Evolutionary conservation across 1,139 yeast genomes (phyloP), one percentile per base, ranked within the genome.

Genomic region (Scheffersomyces cryptocercus): DNA sequence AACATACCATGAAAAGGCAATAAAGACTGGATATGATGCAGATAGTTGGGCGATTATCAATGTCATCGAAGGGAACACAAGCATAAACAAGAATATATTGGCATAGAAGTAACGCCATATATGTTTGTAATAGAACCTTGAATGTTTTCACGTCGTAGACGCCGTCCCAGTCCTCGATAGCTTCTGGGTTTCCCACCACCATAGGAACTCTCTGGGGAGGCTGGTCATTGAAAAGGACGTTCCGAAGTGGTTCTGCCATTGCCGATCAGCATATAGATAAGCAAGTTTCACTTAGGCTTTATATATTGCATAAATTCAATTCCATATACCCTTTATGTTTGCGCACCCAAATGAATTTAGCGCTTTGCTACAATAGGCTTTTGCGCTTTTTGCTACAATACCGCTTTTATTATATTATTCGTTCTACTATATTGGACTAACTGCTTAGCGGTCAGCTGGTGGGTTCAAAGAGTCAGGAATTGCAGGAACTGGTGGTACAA

Each of bases 11-110:
- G 5, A 63, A 40, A 7, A 67, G 43, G 35, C 65, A 55, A 44
- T 52, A 65, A n/a, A 65, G 43, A 29, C 57, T 54, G 4, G 70
- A 62, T 2, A 73, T 48, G 1, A 65, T 46, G 3, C 59, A 49
- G 2, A 67, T 51, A 1, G 58, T 42, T 0, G 82, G 81, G 26
- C 77, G 55, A 41, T 73, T 66, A 29, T 62, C 65, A 7, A 77
- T 66, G 13, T 64, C 69, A 15, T 75, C 74, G 47, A 71, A 72
- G 1, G 81, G 79, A 30, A 74, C 68, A 2, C 70, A 65, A 15
- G 65, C 56, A 48, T 70, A 77, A 35, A 71, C 63, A 28, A 66
- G 54, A 3, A 73, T 49, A 41, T 77, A 70, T 49, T 76, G 77
- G 1, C 61, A 46, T 29, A 73, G 47, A 46, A 77, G 58, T 16